Evolutionary conservation across 768 basidiomycete species (phyloP).

Genomic region (Tricholoma bakamatsutake): DNA sequence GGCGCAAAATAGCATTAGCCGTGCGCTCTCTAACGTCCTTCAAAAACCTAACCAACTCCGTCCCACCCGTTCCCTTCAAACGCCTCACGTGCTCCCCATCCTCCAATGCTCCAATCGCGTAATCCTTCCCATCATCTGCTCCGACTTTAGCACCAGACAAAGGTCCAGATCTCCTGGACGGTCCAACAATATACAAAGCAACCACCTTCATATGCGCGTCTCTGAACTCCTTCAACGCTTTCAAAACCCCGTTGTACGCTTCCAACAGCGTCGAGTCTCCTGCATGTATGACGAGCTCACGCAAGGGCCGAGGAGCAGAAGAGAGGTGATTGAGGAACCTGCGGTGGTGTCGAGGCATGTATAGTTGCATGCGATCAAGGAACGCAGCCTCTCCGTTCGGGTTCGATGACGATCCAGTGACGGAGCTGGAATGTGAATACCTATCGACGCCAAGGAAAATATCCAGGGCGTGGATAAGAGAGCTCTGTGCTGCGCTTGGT

Average conservation of each 20-base stretch:
- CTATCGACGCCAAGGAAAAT: slow-evolving; percentile 64
- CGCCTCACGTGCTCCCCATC: slow-evolving; percentile 18
- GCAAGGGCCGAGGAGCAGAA: slow-evolving; percentile 54
- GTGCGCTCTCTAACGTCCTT: slow-evolving; percentile 73
- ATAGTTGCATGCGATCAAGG: slow-evolving; percentile 69
- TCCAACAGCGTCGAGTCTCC: slow-evolving; percentile 32
- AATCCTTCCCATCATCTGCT: slow-evolving; percentile 1
- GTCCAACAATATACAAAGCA: slow-evolving; percentile 67
- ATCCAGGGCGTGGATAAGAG: slow-evolving; percentile 71
- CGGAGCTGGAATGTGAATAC: too few species aligned
- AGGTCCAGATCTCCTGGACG: slow-evolving; percentile 36
- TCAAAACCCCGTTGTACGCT: slow-evolving; percentile 65
- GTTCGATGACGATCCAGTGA: too few species aligned
- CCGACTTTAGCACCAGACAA: too few species aligned
- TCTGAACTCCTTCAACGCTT: slow-evolving; percentile 66
- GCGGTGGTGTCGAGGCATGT: slow-evolving; percentile 84
- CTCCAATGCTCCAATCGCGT: slow-evolving; percentile 3
- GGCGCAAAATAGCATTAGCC: slow-evolving; percentile 31
- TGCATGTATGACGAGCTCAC: slow-evolving; percentile 42
- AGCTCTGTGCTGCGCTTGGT: slow-evolving; percentile 81
- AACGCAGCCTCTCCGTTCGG: slow-evolving; percentile 34
- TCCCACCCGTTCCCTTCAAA: slow-evolving; percentile 77
- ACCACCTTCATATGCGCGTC: slow-evolving; percentile 79
- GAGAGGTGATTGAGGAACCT: slow-evolving; percentile 67
- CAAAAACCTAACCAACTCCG: slow-evolving; percentile 69